Conservation (phyloP, 108 stramenopile genomes). For the Schizochytrium sp. region DNA sequence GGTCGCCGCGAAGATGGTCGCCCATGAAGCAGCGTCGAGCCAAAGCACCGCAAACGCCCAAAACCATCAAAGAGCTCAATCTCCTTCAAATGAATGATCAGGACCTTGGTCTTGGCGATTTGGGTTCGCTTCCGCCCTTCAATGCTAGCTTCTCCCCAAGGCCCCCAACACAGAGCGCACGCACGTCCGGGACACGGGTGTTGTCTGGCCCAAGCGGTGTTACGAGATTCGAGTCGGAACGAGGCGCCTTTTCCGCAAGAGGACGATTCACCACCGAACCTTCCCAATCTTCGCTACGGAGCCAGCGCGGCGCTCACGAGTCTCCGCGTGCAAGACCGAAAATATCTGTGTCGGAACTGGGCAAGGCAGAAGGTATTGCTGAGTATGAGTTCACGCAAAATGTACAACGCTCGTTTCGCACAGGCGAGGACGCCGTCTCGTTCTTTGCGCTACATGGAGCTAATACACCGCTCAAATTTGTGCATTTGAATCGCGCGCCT, state of each 20-base stretch:
- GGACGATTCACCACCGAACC: not conserved
- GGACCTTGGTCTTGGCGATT: not conserved
- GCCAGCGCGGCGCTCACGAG: no score
- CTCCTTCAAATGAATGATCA: not conserved
- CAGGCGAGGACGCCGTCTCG: slow-evolving; percentile 50
- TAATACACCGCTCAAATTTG: slow-evolving; percentile 50
- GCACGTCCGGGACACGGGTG: not conserved
- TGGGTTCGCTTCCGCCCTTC: not conserved
- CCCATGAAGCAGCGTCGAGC: no score
- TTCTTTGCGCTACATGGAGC: slow-evolving; percentile 51
- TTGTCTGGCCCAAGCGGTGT: not conserved
- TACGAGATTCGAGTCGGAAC: not conserved
- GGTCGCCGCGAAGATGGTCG: no score
- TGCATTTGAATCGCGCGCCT: slow-evolving; percentile 37
- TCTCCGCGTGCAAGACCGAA: no score
- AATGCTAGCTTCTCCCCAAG: not conserved
- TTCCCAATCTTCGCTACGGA: no score
- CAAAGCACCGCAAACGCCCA: no score
- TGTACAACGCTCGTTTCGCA: slow-evolving; percentile 8
- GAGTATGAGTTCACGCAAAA: not conserved
- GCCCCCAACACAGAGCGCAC: not conserved
- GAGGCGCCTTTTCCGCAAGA: not conserved
- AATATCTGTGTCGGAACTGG: not conserved
- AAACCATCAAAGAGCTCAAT: not conserved
- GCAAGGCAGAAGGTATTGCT: not conserved